These are phyloP conservation scores for Aurantiochytrium sp. DNA, from an alignment of 108 stramenopile species.

Conservation along the genomic window DNA sequence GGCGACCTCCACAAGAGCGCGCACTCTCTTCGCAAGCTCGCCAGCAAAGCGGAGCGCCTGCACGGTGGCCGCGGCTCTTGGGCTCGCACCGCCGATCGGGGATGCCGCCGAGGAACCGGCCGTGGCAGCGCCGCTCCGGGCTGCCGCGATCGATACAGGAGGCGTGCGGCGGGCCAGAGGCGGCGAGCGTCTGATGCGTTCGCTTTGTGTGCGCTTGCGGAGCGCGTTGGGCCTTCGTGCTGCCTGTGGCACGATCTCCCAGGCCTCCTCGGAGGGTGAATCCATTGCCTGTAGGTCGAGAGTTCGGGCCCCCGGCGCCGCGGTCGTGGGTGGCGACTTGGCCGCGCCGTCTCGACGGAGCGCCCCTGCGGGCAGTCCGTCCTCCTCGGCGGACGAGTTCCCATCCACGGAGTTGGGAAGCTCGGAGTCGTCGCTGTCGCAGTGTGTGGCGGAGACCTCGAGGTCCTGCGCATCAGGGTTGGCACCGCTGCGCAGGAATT, in stretches of 20 bases:
- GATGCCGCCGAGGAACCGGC: too few relatives aligned
- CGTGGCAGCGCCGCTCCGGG: too few relatives aligned
- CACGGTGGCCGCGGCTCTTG: neutral
- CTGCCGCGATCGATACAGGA: too few relatives aligned
- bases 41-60: neutral
- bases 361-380: too few relatives aligned
- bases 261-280: neutral
- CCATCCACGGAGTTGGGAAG: neutral
- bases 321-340: too few relatives aligned
- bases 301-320: too few relatives aligned
- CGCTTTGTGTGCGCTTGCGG: neutral
- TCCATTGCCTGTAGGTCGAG: too few relatives aligned
- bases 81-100: too few relatives aligned
- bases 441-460: neutral
- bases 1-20: neutral
- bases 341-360: too few relatives aligned
- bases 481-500: neutral
- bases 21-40: neutral
- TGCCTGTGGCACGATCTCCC: neutral
- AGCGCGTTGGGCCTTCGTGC: neutral
- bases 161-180: too few relatives aligned
- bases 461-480: neutral
- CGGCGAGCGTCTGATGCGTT: neutral
- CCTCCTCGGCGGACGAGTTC: neutral
- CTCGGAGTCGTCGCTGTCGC: neutral